Evolutionary conservation across 371 early-diverging fungal genomes (phyloP).

Genomic region (Chytridium lagenaria): DNA sequence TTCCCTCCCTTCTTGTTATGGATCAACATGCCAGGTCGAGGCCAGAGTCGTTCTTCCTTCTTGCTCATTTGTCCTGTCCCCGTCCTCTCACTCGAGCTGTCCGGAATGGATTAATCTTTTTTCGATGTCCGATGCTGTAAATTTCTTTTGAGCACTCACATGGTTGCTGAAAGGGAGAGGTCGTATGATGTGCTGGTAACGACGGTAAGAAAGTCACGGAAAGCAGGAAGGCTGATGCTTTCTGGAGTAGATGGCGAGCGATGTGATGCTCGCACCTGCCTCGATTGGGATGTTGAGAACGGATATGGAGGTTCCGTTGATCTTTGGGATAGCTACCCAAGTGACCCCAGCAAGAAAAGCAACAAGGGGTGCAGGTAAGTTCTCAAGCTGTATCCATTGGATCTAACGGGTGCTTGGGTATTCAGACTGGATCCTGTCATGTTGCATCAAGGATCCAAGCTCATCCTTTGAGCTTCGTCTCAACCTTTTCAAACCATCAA

Average conservation of each 20-base stretch:
- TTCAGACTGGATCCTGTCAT: background rate
- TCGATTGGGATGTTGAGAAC: background rate
- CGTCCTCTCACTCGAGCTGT: background rate
- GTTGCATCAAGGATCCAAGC: background rate
- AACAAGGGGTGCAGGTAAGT: background rate
- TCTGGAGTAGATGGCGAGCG: too few relatives aligned
- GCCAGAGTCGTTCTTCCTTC: slow-evolving; percentile 1
- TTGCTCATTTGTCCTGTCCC: background rate
- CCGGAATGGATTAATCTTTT: too few relatives aligned
- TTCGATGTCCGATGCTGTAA: background rate
- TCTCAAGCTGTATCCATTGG: too few relatives aligned
- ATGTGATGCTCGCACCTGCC: too few relatives aligned
- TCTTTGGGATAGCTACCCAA: background rate
- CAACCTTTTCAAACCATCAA: background rate
- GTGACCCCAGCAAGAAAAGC: background rate
- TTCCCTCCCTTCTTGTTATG: slow-evolving; percentile 40
- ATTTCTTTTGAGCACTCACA: too few relatives aligned
- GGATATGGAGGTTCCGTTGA: background rate
- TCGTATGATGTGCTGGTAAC: too few relatives aligned
- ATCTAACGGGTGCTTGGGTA: too few relatives aligned
- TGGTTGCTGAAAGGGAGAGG: too few relatives aligned
- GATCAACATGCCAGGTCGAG: slow-evolving; percentile 10
- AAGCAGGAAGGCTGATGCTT: too few relatives aligned
- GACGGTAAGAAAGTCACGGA: too few relatives aligned
- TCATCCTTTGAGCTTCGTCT: background rate